Conservation (phyloP, 352 stramenopile genomes). For the Thalassiosira livingstoniorum region DNA sequence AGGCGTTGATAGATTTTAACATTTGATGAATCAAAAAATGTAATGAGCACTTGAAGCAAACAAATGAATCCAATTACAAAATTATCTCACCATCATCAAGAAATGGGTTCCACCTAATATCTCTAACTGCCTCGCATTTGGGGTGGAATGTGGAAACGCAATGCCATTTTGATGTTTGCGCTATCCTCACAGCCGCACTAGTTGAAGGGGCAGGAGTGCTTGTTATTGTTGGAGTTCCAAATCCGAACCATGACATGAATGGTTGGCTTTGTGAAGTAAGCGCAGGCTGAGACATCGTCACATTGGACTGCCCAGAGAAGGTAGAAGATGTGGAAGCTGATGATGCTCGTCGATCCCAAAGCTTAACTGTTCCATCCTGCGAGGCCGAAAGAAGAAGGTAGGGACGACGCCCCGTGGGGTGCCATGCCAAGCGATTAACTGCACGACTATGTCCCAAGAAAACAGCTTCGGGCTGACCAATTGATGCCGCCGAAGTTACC, state of each 20-base stretch:
- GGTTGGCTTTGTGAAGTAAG: conserved; percentile 14
- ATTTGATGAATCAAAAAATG: conserved; percentile 3
- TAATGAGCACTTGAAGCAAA: background rate
- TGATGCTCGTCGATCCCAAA: conserved; percentile 77
- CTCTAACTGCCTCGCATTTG: conserved; percentile 80
- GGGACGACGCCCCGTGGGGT: conserved; percentile 70
- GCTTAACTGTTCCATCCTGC: conserved; percentile 79
- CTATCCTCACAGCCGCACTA: conserved; percentile 32
- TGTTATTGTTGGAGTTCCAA: conserved; percentile 24
- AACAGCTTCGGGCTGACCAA: conserved; percentile 75
- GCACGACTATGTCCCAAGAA: conserved; percentile 78
- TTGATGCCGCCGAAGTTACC: conserved; percentile 43
- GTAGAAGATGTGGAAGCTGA: conserved; percentile 27
- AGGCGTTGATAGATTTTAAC: conserved; percentile 6
- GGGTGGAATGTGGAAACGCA: conserved; percentile 76
- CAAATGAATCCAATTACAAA: background rate
- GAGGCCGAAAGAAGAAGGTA: conserved; percentile 76
- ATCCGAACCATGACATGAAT: conserved; percentile 57
- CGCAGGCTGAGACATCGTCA: conserved; percentile 2
- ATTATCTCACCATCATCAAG: conserved; percentile 68
- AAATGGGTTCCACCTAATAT: conserved; percentile 81
- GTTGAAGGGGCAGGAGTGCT: conserved; percentile 27
- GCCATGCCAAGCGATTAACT: conserved; percentile 82
- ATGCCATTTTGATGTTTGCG: conserved; percentile 72
- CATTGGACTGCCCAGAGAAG: conserved; percentile 17